Conservation (phyloP, 371 early-diverging fungal genomes). For the Umbelopsis sp. region DNA sequence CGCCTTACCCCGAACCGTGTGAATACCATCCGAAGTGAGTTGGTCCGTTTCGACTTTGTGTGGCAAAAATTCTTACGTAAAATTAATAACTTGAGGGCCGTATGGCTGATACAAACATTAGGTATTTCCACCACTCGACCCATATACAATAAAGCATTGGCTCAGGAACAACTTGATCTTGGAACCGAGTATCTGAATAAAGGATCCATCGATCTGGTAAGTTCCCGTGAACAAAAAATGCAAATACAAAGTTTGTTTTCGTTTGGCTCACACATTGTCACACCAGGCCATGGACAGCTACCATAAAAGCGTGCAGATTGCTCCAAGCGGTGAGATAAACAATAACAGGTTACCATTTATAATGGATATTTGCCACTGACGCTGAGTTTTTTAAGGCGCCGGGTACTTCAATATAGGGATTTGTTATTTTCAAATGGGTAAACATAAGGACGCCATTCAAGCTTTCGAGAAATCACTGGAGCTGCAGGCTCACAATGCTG, state of each 20-base stretch:
- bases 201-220: slow-evolving; percentile 53
- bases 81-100: too few species aligned
- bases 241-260: too few species aligned
- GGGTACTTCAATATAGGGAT: slow-evolving; percentile 83
- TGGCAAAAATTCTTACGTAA: too few species aligned
- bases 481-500: slow-evolving; percentile 67
- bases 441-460: slow-evolving; percentile 60
- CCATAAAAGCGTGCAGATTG: slow-evolving; percentile 48
- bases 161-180: slow-evolving; percentile 44
- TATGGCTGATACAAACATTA: background rate
- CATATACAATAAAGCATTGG: slow-evolving; percentile 36
- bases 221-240: background rate
- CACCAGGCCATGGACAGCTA: slow-evolving; percentile 54
- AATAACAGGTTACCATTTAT: background rate
- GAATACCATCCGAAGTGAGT: background rate
- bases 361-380: background rate
- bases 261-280: background rate
- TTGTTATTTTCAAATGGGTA: slow-evolving; percentile 75
- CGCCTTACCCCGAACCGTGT: background rate
- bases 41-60: too few species aligned
- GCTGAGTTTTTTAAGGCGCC: slow-evolving; percentile 42
- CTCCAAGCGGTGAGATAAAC: slow-evolving; percentile 38
- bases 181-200: slow-evolving; percentile 46
- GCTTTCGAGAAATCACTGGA: slow-evolving; percentile 74
- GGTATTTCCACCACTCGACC: slow-evolving; percentile 33